These are phyloP conservation scores for Geoglossum cookeanum DNA, from an alignment of 2,329 filamentous ascomycete species.

Conservation along the genomic window DNA sequence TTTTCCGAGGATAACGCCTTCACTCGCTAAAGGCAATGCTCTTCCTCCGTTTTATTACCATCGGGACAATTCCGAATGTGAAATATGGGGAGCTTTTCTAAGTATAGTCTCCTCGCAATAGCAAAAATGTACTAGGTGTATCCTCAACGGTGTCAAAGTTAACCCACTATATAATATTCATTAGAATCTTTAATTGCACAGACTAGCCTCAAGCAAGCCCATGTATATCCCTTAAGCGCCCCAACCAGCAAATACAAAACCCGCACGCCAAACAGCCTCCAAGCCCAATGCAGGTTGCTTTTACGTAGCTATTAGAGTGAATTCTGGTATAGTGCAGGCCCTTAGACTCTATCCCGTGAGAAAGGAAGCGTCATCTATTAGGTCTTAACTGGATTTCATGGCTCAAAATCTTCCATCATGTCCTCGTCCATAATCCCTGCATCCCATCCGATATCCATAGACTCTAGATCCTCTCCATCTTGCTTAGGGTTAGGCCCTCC, in stretches of 20 bases:
- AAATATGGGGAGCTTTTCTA: not conserved
- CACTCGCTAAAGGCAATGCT: not conserved
- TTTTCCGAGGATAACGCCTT: not conserved
- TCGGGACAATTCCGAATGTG: not conserved
- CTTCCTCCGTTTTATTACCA: not conserved
- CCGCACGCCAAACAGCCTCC: not conserved
- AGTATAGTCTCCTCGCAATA: not conserved
- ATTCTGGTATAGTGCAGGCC: not conserved
- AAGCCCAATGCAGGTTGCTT: not conserved
- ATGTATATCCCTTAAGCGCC: not conserved
- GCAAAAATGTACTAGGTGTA: not conserved
- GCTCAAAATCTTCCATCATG: slow-evolving; percentile 5
- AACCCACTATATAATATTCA: not conserved
- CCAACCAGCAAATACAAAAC: not conserved
- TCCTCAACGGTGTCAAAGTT: not conserved
- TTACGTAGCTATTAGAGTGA: not conserved
- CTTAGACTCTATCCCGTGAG: not conserved
- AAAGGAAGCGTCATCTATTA: not conserved
- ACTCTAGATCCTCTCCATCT: not conserved
- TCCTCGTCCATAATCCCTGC: slow-evolving; percentile 3
- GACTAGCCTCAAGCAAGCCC: not conserved
- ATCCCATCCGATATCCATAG: slow-evolving; percentile 2
- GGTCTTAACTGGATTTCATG: not conserved
- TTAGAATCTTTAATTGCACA: not conserved
- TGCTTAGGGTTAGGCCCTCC: not conserved